A percentile compares a stretch with the other conserved stretches of the same genome.
These are phyloP conservation scores for Haplosporangium sp. DNA, from an alignment of 371 early-diverging fungal genomes.

Conservation along the genomic window DNA sequence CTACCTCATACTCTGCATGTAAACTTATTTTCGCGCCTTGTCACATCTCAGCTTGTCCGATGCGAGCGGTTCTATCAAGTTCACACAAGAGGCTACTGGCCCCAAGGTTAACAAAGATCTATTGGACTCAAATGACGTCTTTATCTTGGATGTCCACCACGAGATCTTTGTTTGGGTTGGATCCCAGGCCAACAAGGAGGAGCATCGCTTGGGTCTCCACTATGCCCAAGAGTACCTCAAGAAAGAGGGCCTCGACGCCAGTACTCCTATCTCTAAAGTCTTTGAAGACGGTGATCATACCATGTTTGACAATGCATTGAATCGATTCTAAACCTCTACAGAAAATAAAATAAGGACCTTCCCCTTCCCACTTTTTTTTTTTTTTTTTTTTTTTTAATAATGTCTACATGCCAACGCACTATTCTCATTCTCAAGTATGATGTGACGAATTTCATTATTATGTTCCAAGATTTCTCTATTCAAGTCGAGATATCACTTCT, in stretches of 20 bases:
- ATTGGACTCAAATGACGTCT: slow-evolving; percentile 81
- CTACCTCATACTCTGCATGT: no score
- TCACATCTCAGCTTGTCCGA: slow-evolving; percentile 49
- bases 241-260: slow-evolving; percentile 60
- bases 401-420: no score
- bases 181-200: slow-evolving; percentile 65
- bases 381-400: not conserved
- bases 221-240: slow-evolving; percentile 74
- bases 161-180: slow-evolving; percentile 85
- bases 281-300: slow-evolving; percentile 76
- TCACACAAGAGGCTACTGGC: slow-evolving; percentile 64
- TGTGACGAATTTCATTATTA: no score
- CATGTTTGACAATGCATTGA: slow-evolving; percentile 62
- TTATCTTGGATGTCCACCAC: slow-evolving; percentile 79
- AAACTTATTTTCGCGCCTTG: not conserved
- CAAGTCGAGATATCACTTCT: slow-evolving; percentile 35
- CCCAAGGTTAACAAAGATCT: slow-evolving; percentile 72
- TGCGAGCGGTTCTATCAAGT: slow-evolving; percentile 54
- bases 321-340: slow-evolving; percentile 32
- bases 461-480: slow-evolving; percentile 1
- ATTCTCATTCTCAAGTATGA: no score
- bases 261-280: slow-evolving; percentile 75
- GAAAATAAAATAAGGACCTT: no score
- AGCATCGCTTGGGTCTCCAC: slow-evolving; percentile 67
- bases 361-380: not conserved